Evolutionary conservation across 345 rosid species (phyloP).

Genomic region (Citrus australasica): DNA sequence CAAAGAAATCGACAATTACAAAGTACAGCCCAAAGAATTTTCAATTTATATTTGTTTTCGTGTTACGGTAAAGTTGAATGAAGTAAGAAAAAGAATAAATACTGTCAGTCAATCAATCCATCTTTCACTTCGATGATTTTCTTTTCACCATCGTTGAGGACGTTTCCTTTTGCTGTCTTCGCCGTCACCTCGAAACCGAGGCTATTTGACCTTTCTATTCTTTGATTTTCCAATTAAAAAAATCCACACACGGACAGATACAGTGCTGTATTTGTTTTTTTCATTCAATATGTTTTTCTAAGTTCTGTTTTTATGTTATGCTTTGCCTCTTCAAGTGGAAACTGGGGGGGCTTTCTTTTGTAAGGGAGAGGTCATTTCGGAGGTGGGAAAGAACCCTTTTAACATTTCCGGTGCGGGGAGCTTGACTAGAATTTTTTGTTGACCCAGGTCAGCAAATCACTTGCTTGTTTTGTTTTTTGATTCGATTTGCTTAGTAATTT

Average conservation of each 20-base stretch:
- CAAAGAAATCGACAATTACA: neutral
- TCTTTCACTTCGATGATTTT: too few species aligned
- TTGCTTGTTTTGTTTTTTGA: neutral
- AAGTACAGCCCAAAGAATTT: neutral
- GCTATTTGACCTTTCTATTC: neutral
- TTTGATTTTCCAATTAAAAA: neutral
- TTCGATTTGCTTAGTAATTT: neutral
- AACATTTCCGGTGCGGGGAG: conserved; percentile 6
- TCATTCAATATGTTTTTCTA: neutral
- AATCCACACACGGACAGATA: neutral
- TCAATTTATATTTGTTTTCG: neutral
- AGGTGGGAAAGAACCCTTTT: conserved; percentile 8
- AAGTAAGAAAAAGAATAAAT: too few species aligned
- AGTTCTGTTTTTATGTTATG: neutral
- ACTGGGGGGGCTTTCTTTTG: neutral
- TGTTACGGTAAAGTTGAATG: neutral
- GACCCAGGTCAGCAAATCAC: conserved; percentile 25
- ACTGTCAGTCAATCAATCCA: too few species aligned
- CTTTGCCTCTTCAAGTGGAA: conserved; percentile 27
- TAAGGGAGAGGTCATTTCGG: neutral
- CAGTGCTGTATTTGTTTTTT: too few species aligned
- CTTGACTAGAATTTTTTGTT: conserved; percentile 5
- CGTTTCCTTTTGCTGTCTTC: conserved; percentile 2
- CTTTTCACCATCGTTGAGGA: too few species aligned
- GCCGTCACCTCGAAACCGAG: conserved; percentile 6